phyloP scores from a whole-genome alignment of 768 basidiomycete genomes.

The Rhizopogon roseolus region DNA sequence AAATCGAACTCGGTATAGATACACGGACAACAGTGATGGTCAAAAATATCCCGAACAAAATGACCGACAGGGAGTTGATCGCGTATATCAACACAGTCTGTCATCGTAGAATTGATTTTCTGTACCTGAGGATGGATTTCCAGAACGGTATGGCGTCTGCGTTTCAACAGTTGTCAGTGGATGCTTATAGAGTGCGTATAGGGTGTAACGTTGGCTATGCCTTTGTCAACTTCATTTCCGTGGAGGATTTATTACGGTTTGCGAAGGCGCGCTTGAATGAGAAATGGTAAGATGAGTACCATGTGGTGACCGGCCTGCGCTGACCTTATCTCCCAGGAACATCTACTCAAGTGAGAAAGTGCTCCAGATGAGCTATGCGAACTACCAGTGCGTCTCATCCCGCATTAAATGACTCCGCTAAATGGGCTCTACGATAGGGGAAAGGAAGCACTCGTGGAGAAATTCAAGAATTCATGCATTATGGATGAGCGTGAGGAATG shows the following conservation, averaged over 20 bases:
- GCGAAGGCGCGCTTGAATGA: constrained; percentile 70
- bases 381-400: constrained; percentile 71
- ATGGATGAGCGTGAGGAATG: constrained; percentile 84
- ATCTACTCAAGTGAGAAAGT: constrained; percentile 91
- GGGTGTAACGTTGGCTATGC: constrained; percentile 80
- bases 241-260: constrained; percentile 72
- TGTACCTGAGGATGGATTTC: constrained; percentile 87
- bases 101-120: constrained; percentile 75
- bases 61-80: constrained; percentile 71
- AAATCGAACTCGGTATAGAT: constrained; percentile 74
- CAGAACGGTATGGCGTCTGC: constrained; percentile 52
- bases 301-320: neutral
- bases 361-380: constrained; percentile 88
- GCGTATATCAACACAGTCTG: constrained; percentile 67
- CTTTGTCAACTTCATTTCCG: constrained; percentile 86
- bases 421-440: constrained; percentile 43
- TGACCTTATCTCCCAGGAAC: constrained; percentile 50
- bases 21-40: constrained; percentile 86
- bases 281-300: constrained; percentile 57
- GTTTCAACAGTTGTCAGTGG: neutral
- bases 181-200: constrained; percentile 20
- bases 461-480: constrained; percentile 88
- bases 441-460: constrained; percentile 85
- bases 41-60: constrained; percentile 92
- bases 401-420: constrained; percentile 4